Evolutionary conservation across 805 yeast genomes (phyloP).

Genomic region (Metschnikowia vanudenii): DNA sequence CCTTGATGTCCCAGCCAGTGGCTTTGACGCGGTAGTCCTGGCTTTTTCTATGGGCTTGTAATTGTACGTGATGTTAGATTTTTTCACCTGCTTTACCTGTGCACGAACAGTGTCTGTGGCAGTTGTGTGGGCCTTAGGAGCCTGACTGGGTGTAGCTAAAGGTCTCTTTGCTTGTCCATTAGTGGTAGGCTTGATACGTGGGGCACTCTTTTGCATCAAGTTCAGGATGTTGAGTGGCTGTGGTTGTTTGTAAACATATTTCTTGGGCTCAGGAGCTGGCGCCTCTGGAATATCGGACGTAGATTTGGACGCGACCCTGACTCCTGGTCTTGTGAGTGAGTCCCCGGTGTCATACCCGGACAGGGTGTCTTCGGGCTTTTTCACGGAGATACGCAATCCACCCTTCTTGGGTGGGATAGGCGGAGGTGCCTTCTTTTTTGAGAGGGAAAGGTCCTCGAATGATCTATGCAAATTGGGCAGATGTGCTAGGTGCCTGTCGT

Average conservation of each 20-base stretch:
- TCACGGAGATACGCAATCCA: slow-evolving; percentile 4
- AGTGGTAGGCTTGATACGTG: slow-evolving; percentile 3
- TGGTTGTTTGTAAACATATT: slow-evolving; percentile 38
- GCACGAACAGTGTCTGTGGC: slow-evolving; percentile 5
- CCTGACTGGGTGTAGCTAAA: slow-evolving; percentile 7
- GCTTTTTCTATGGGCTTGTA: slow-evolving; percentile 21
- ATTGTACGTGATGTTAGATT: slow-evolving; percentile 33
- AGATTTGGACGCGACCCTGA: slow-evolving; percentile 20
- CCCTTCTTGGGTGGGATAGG: slow-evolving; percentile 20
- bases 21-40: slow-evolving; percentile 3
- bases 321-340: slow-evolving; percentile 3
- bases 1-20: not conserved
- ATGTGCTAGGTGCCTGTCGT: slow-evolving; percentile 18
- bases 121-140: slow-evolving; percentile 8
- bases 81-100: slow-evolving; percentile 17
- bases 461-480: slow-evolving; percentile 26
- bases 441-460: slow-evolving; percentile 25
- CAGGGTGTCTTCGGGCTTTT: slow-evolving; percentile 1
- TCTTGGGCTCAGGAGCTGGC: slow-evolving; percentile 15
- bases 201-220: slow-evolving; percentile 28
- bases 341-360: not conserved
- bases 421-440: slow-evolving; percentile 16
- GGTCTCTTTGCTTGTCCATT: slow-evolving; percentile 3
- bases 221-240: slow-evolving; percentile 37
- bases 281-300: slow-evolving; percentile 24